Evolutionary conservation across 1,284 basidiomycete genomes (phyloP).

Genomic region (Microbotryum scabiosae): DNA sequence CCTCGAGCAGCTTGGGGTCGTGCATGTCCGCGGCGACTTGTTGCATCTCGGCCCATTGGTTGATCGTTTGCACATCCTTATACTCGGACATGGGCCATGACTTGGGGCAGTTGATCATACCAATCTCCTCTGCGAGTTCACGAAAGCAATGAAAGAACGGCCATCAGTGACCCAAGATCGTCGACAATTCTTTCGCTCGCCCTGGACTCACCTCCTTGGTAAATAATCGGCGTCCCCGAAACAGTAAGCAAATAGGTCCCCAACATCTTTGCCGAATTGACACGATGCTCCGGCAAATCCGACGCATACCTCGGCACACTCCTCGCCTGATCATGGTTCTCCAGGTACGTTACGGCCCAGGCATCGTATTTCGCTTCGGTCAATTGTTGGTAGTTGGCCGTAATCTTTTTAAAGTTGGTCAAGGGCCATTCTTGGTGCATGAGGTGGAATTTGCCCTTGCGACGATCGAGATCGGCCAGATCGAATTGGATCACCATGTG

Average conservation of each 20-base stretch:
- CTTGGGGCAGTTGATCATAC: constrained; percentile 57
- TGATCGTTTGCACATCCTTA: constrained; percentile 34
- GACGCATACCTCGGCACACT: constrained; percentile 56
- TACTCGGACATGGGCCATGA: constrained; percentile 52
- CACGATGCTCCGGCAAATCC: constrained; percentile 52
- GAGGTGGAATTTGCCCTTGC: constrained; percentile 39
- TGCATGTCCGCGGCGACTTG: constrained; percentile 42
- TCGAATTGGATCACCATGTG: constrained; percentile 59
- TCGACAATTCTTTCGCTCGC: no score
- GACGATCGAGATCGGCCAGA: constrained; percentile 9
- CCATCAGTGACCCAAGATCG: not conserved
- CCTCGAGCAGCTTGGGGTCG: constrained; percentile 52
- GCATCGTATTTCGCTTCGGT: constrained; percentile 9
- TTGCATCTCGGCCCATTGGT: constrained; percentile 20
- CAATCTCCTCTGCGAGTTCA: constrained; percentile 51
- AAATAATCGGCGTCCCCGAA: constrained; percentile 60
- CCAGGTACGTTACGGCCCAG: constrained; percentile 33
- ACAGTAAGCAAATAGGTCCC: constrained; percentile 55
- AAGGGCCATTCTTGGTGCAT: constrained; percentile 50
- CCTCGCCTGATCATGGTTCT: constrained; percentile 57
- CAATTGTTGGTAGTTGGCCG: constrained; percentile 52
- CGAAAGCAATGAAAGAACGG: not conserved
- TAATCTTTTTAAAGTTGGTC: constrained; percentile 50
- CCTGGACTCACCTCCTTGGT: constrained; percentile 48
- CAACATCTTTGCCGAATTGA: constrained; percentile 55